Percentiles rank a stretch among this genome's conserved stretches.
Conservation (phyloP, 2,329 filamentous ascomycete genomes). For the Penicillium sp. region DNA sequence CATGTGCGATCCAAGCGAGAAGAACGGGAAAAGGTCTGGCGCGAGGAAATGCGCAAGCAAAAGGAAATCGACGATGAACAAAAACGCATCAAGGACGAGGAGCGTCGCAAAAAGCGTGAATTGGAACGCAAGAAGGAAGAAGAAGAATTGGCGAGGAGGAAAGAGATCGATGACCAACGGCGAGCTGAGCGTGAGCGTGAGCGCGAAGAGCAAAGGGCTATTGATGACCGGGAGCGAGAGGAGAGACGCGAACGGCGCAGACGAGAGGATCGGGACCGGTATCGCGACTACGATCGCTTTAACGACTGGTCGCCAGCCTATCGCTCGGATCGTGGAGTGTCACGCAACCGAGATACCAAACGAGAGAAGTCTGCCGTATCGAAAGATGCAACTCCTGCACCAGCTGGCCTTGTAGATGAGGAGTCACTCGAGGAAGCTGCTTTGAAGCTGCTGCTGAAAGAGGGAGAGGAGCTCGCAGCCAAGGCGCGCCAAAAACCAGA, state of each 20-base stretch:
- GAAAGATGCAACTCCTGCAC: constrained; percentile 34
- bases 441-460: constrained; percentile 53
- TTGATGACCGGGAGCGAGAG: constrained; percentile 53
- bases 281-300: constrained; percentile 36
- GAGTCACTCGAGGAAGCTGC: constrained; percentile 58
- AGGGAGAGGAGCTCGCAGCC: constrained; percentile 56
- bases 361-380: constrained; percentile 32
- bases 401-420: constrained; percentile 45
- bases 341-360: constrained; percentile 31
- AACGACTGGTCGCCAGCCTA: constrained; percentile 33
- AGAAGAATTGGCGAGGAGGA: constrained; percentile 50
- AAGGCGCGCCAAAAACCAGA: constrained; percentile 53
- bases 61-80: constrained; percentile 50
- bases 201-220: constrained; percentile 53
- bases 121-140: constrained; percentile 45
- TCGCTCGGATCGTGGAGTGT: constrained; percentile 33
- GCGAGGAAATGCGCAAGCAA: constrained; percentile 53
- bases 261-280: constrained; percentile 48
- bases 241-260: constrained; percentile 46
- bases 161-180: constrained; percentile 50
- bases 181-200: constrained; percentile 52
- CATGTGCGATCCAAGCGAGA: constrained; percentile 54
- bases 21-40: constrained; percentile 51
- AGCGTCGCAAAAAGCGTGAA: constrained; percentile 44
- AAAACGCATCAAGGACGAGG: constrained; percentile 42